Conservation (phyloP, 2,329 filamentous ascomycete genomes). For the Calonectria crousiana region DNA sequence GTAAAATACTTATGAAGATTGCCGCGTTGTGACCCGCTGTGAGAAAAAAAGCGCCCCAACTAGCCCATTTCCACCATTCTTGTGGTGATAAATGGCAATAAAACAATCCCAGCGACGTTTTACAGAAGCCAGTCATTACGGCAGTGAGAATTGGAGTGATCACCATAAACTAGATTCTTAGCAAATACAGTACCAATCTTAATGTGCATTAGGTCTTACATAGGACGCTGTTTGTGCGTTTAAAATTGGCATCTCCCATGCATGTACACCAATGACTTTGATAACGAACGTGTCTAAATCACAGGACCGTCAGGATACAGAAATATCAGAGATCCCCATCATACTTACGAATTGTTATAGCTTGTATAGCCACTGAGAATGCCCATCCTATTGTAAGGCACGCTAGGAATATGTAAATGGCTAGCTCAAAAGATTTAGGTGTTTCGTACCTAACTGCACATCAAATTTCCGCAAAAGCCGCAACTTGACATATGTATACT, state of each 20-base stretch:
- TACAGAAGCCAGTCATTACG: slow-evolving; percentile 23
- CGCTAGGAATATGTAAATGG: slow-evolving; percentile 5
- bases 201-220: slow-evolving; percentile 19
- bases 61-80: not conserved
- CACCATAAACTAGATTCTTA: slow-evolving; percentile 45
- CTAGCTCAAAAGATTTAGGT: not conserved
- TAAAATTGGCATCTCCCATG: slow-evolving; percentile 32
- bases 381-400: not conserved
- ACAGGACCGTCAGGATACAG: not conserved
- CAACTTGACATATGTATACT: slow-evolving; percentile 40
- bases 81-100: not conserved
- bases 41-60: not conserved
- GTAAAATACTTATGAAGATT: slow-evolving; percentile 49
- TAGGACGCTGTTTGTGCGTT: slow-evolving; percentile 24
- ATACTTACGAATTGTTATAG: slow-evolving; percentile 17
- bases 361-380: not conserved
- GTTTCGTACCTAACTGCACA: slow-evolving; percentile 17
- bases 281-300: slow-evolving; percentile 25
- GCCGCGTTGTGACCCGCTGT: not conserved
- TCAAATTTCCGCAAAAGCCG: slow-evolving; percentile 14
- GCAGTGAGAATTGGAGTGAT: slow-evolving; percentile 47
- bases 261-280: slow-evolving; percentile 31
- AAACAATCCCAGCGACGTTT: not conserved
- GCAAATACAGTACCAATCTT: slow-evolving; percentile 27
- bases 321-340: not conserved